phyloP scores from a whole-genome alignment of 2,329 filamentous ascomycete species.

The Fusarium irregulare region DNA sequence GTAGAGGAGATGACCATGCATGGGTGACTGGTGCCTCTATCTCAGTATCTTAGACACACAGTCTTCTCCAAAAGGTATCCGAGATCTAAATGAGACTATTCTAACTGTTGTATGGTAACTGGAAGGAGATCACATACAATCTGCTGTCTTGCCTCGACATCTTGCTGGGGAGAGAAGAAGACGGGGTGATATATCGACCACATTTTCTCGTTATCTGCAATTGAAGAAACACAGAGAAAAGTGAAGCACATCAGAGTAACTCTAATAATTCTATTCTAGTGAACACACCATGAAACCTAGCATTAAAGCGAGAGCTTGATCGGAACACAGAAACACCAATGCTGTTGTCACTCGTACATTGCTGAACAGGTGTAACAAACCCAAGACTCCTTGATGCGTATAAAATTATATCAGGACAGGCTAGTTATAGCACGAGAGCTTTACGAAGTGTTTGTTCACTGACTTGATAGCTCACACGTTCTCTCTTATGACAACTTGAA shows the following conservation, averaged over 20 bases:
- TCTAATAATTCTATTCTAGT: background rate
- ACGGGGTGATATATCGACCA: background rate
- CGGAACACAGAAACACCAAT: background rate
- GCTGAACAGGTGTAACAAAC: background rate
- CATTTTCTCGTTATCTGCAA: background rate
- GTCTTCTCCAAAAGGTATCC: background rate
- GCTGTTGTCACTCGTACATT: background rate
- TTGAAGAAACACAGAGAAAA: background rate
- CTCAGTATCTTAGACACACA: background rate
- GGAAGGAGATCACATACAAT: no score
- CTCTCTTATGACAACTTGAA: background rate
- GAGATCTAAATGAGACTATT: accelerated
- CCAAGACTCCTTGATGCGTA: accelerated
- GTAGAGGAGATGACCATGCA: background rate
- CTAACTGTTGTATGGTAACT: background rate
- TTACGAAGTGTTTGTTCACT: background rate
- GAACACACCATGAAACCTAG: background rate
- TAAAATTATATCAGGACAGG: accelerated
- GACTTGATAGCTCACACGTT: background rate
- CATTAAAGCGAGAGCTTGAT: background rate
- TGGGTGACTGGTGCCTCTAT: background rate
- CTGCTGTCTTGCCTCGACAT: background rate
- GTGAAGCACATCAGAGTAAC: background rate
- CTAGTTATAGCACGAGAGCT: no score
- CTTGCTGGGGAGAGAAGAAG: background rate